Evolutionary conservation across 202 grass and related monocot species (phyloP).

Genomic region (Elaeis oleifera): DNA sequence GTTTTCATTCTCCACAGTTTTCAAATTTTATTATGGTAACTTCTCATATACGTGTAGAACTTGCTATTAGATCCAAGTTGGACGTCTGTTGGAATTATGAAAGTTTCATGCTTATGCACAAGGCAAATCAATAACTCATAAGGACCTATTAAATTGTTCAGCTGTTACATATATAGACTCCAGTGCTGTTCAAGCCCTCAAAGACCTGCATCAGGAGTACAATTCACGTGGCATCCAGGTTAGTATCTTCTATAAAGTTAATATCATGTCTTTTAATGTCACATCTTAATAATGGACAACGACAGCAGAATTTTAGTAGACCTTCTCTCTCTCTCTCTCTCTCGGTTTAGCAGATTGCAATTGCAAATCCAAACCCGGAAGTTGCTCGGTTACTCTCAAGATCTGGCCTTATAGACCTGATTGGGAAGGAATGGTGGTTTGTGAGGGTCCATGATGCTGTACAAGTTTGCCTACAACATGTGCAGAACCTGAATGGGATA

Average conservation of each 20-base stretch:
- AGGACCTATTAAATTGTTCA: conserved; percentile 25
- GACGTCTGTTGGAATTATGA: no score
- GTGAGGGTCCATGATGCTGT: conserved; percentile 83
- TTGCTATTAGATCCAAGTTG: no score
- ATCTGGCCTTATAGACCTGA: conserved; percentile 65
- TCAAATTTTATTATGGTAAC: no score
- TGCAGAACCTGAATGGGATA: conserved; percentile 34
- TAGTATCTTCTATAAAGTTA: neutral
- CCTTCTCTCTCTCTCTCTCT: neutral
- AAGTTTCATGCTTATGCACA: no score
- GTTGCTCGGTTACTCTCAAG: conserved; percentile 68
- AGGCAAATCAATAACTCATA: no score
- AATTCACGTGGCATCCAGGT: conserved; percentile 72
- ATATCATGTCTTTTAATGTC: no score
- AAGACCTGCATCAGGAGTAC: conserved; percentile 91
- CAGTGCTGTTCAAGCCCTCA: conserved; percentile 89
- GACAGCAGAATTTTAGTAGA: neutral
- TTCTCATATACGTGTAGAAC: no score
- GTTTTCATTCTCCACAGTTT: no score
- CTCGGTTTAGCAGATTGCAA: conserved; percentile 48
- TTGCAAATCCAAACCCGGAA: conserved; percentile 72
- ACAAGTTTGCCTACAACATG: conserved; percentile 82
- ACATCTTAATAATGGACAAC: no score
- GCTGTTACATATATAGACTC: conserved; percentile 97
- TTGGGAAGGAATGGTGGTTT: conserved; percentile 71